Conservation (phyloP, 768 basidiomycete species). For the Tylopilus sp. region DNA sequence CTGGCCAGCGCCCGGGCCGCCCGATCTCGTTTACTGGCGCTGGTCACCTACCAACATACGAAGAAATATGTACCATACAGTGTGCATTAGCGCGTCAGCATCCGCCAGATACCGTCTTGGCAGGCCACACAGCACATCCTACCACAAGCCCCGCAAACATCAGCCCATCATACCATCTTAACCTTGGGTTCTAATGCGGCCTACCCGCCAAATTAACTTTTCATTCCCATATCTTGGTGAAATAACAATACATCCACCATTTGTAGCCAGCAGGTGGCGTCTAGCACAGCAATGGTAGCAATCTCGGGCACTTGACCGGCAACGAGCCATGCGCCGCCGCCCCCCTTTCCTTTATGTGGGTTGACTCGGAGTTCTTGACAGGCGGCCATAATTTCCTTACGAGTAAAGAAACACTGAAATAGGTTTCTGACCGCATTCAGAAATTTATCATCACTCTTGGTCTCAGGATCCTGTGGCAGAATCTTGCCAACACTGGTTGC, state of each 20-base stretch:
- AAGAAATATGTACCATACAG: neutral
- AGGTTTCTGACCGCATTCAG: neutral
- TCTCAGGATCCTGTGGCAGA: neutral
- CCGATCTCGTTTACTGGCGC: constrained; percentile 15
- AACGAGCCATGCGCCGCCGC: constrained; percentile 4
- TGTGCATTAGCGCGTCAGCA: constrained; percentile 1
- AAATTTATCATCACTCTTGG: neutral
- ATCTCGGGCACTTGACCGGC: constrained; percentile 1
- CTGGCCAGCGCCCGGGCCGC: constrained; percentile 31
- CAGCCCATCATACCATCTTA: neutral
- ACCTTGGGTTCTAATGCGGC: constrained; percentile 16
- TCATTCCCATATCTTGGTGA: constrained; percentile 19
- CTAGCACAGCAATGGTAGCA: constrained; percentile 12
- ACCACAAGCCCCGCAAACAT: neutral
- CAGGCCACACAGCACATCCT: neutral
- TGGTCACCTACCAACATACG: constrained; percentile 18
- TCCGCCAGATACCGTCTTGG: neutral
- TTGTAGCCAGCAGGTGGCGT: constrained; percentile 11
- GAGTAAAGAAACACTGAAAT: constrained; percentile 7
- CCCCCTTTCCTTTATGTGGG: neutral
- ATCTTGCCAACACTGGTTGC: neutral
- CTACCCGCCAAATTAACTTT: constrained; percentile 17
- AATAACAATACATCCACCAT: constrained; percentile 13
- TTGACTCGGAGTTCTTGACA: neutral
- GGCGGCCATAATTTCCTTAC: neutral